Conservation (phyloP, 345 rosid species). For the Eucalyptus shirleyi region DNA sequence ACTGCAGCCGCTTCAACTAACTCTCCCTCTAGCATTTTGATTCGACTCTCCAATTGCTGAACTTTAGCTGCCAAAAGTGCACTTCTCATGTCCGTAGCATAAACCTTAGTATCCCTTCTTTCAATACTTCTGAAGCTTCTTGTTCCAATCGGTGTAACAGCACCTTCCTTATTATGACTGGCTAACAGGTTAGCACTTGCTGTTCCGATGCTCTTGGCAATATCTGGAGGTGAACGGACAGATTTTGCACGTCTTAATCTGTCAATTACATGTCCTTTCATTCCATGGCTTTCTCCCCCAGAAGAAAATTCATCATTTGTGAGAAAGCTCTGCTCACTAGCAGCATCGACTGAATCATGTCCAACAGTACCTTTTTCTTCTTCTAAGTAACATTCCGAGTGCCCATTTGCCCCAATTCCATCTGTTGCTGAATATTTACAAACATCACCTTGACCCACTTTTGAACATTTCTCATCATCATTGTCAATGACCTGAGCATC, state of each 20-base stretch:
- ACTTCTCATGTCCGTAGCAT: slow-evolving; percentile 24
- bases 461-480: slow-evolving; percentile 1
- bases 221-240: slow-evolving; percentile 58
- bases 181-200: slow-evolving; percentile 7
- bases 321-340: not conserved
- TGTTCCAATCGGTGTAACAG: not conserved
- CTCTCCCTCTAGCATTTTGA: slow-evolving; percentile 78
- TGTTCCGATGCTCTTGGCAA: slow-evolving; percentile 25
- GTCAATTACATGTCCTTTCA: slow-evolving; percentile 25
- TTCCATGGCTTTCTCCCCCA: slow-evolving; percentile 11
- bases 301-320: slow-evolving; percentile 4
- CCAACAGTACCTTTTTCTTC: slow-evolving; percentile 5
- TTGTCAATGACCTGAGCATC: not conserved
- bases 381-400: not conserved
- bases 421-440: not conserved
- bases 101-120: slow-evolving; percentile 40
- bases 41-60: slow-evolving; percentile 52
- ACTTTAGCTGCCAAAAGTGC: slow-evolving; percentile 44
- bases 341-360: slow-evolving; percentile 9
- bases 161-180: slow-evolving; percentile 20
- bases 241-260: slow-evolving; percentile 61
- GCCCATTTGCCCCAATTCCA: not conserved
- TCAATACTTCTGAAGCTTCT: slow-evolving; percentile 21
- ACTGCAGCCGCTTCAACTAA: slow-evolving; percentile 82
- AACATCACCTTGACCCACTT: not conserved